Evolutionary conservation across 83 land plant genomes (phyloP), one percentile per base, ranked within the genome.

Genomic region (Larix sibirica): DNA sequence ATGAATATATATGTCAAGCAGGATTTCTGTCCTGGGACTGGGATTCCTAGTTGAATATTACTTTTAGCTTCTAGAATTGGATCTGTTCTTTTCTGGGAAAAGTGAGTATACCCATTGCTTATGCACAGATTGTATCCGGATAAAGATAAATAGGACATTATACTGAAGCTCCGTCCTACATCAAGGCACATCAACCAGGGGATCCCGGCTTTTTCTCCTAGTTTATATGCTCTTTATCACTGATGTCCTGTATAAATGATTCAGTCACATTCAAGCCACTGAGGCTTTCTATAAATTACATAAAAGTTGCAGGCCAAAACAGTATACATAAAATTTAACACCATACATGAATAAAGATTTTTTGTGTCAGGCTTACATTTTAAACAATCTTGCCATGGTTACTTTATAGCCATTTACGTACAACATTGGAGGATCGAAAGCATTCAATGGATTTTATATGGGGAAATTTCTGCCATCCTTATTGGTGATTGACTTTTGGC

Each of bases 181-280:
- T 44, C 56, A 73, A n/a, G 28, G 56, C 21, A 21, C 77, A 73
- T 44, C 77, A 73, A 42, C 77, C 77, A 73, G 21, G 77, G 56
- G 44, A 44, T 73, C 77, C 28, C 56, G 21, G 58, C 58, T 54
- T 12, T 33, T 69, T 69, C 74, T 33, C 17, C 21, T 73, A 73
- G 44, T 73, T 73, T 73, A 44, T 73, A n/a, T 73, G 36, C 3
- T 67, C 47, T 73, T 73, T 73, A 73, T 73, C 77, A 73, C 77
- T 73, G 23, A 21, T 73, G 26, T 40, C 77, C 77, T 73, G 77
- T 73, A 73, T 3, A 73, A 56, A 21, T 42, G 54, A 73, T 21
- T 18, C 4, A 8, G 74, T 33, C 36, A 18, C 4, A 69, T 69
- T 18, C 21, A 40, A 69, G 74, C 58, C 13, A 12, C 14, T 69